These are phyloP conservation scores for Phaeotremella skinneri DNA, from an alignment of 768 basidiomycete genomes.

Conservation along the genomic window DNA sequence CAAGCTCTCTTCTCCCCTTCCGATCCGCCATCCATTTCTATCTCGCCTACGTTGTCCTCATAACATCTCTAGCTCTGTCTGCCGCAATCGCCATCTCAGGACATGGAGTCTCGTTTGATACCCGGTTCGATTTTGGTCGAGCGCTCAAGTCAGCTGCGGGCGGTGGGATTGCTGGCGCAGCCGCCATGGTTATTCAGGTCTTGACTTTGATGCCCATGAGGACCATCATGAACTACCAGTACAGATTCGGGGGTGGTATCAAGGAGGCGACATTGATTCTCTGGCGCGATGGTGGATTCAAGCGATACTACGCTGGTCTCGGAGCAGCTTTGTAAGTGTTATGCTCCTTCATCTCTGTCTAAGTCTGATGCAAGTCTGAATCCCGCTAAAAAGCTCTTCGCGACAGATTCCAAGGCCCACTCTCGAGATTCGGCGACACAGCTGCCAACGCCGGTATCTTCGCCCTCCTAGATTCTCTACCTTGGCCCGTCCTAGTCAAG, in stretches of 20 bases:
- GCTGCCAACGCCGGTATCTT: constrained; percentile 90
- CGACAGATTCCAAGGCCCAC: constrained; percentile 50
- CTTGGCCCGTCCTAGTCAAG: constrained; percentile 66
- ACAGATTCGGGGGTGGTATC: constrained; percentile 73
- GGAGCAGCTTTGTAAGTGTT: constrained; percentile 77
- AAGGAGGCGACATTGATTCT: constrained; percentile 66
- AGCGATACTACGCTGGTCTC: constrained; percentile 85
- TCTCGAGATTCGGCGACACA: constrained; percentile 84
- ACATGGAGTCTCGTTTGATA: constrained; percentile 41
- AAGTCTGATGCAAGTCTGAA: not conserved
- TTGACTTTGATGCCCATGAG: constrained; percentile 87
- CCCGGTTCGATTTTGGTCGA: constrained; percentile 72
- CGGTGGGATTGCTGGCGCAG: constrained; percentile 82
- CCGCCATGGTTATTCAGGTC: constrained; percentile 93
- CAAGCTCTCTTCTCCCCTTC: constrained; percentile 29
- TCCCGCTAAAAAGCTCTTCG: not conserved
- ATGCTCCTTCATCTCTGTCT: not conserved
- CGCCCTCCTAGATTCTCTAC: constrained; percentile 74
- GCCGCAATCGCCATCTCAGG: constrained; percentile 38
- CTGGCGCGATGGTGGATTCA: constrained; percentile 73
- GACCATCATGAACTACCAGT: constrained; percentile 98
- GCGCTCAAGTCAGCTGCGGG: constrained; percentile 81
- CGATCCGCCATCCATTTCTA: constrained; percentile 39
- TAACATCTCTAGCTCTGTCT: constrained; percentile 37
- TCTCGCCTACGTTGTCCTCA: constrained; percentile 31